Evolutionary conservation across 129 eudicot species (phyloP).

Genomic region (Solidago caesia): DNA sequence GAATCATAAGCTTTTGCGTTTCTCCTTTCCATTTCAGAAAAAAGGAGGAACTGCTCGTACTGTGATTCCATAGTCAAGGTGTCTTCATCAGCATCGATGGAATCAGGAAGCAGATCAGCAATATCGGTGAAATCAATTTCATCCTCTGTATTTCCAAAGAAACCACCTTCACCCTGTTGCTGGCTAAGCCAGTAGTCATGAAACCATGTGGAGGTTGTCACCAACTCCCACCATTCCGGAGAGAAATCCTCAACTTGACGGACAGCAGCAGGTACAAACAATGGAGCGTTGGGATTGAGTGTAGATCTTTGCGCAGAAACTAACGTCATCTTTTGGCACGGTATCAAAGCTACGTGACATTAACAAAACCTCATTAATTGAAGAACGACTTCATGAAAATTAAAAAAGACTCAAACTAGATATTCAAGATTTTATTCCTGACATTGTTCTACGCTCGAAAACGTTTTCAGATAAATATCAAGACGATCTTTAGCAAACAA

Average conservation of each 20-base stretch:
- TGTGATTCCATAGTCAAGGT: slow-evolving; percentile 75
- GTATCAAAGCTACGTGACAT: slow-evolving; percentile 14
- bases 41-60: slow-evolving; percentile 78
- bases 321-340: slow-evolving; percentile 46
- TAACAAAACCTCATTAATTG: neutral
- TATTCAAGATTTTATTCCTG: too few relatives aligned
- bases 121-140: slow-evolving; percentile 39
- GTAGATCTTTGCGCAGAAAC: slow-evolving; percentile 64
- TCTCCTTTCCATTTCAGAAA: slow-evolving; percentile 45
- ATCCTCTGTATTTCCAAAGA: slow-evolving; percentile 42
- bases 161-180: slow-evolving; percentile 63
- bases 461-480: neutral
- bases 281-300: slow-evolving; percentile 86
- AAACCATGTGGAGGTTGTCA: slow-evolving; percentile 84
- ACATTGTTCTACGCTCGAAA: neutral
- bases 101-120: slow-evolving; percentile 71
- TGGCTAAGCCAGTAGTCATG: slow-evolving; percentile 92
- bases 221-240: slow-evolving; percentile 93
- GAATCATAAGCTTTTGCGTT: slow-evolving; percentile 23
- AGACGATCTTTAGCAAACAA: neutral
- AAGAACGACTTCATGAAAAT: neutral
- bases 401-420: neutral
- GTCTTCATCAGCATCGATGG: slow-evolving; percentile 82
- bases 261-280: slow-evolving; percentile 79
- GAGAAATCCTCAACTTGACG: slow-evolving; percentile 94